Evolutionary conservation across 768 basidiomycete species (phyloP).

Genomic region (Leccinum fibrillosum): DNA sequence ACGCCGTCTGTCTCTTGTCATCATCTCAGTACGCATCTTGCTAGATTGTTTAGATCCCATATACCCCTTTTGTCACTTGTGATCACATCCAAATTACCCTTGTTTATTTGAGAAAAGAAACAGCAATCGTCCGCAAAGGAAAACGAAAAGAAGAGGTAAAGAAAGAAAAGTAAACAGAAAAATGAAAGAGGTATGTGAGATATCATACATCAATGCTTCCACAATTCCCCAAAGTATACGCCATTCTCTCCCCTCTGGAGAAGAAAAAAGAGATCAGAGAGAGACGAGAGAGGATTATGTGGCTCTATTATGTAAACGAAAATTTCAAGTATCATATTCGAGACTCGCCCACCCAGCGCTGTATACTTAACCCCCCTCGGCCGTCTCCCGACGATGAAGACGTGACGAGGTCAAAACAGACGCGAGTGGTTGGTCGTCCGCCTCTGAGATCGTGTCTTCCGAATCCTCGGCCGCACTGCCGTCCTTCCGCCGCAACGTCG

Average conservation of each 20-base stretch:
- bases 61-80: background rate
- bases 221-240: slow-evolving; percentile 13
- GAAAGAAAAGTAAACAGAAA: background rate
- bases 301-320: slow-evolving; percentile 15
- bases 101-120: slow-evolving; percentile 9
- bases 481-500: slow-evolving; percentile 39
- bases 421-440: slow-evolving; percentile 36
- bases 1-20: background rate
- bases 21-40: slow-evolving; percentile 19
- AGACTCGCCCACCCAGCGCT: slow-evolving; percentile 9
- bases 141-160: background rate
- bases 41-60: background rate
- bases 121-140: slow-evolving; percentile 2
- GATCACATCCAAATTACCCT: slow-evolving; percentile 2
- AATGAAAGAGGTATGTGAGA: slow-evolving; percentile 16
- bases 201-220: slow-evolving; percentile 33
- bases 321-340: slow-evolving; percentile 14
- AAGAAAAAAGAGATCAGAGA: background rate
- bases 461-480: slow-evolving; percentile 42
- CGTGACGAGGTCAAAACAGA: slow-evolving; percentile 28
- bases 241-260: background rate
- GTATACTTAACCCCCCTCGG: slow-evolving; percentile 31
- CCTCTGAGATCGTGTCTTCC: slow-evolving; percentile 48
- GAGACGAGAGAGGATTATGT: background rate
- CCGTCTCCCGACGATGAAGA: slow-evolving; percentile 43